These are phyloP conservation scores for Myriosclerotinia duriaeana DNA, from an alignment of 2,329 filamentous ascomycete genomes.

Conservation along the genomic window DNA sequence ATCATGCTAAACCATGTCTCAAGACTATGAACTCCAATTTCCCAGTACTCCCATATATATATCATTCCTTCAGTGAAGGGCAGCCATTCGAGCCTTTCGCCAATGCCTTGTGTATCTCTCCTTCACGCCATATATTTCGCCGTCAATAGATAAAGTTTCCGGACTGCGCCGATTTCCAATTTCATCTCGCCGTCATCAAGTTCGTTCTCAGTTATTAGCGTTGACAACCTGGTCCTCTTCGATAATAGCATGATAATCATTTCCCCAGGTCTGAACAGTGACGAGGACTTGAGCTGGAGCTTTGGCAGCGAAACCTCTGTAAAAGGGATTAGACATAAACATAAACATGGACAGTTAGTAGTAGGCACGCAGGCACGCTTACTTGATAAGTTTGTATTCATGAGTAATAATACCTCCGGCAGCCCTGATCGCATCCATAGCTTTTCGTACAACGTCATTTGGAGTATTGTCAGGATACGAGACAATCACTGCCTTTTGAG, in stretches of 20 bases:
- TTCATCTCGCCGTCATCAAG: slow-evolving; percentile 10
- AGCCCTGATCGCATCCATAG: slow-evolving; percentile 67
- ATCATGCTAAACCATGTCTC: neutral
- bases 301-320: slow-evolving; percentile 74
- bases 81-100: neutral
- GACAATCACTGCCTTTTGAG: slow-evolving; percentile 73
- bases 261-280: slow-evolving; percentile 62
- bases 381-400: slow-evolving; percentile 69
- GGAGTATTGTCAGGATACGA: slow-evolving; percentile 70
- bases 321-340: slow-evolving; percentile 13
- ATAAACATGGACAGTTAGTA: slow-evolving; percentile 10
- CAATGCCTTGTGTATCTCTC: neutral
- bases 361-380: slow-evolving; percentile 41
- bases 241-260: slow-evolving; percentile 61
- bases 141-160: neutral
- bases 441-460: slow-evolving; percentile 64
- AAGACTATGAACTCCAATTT: slow-evolving; percentile 5
- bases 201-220: slow-evolving; percentile 11
- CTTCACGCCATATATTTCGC: neutral
- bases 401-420: slow-evolving; percentile 78
- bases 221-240: slow-evolving; percentile 73
- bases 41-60: neutral
- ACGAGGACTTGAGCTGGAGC: slow-evolving; percentile 69
- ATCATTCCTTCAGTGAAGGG: neutral
- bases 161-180: slow-evolving; percentile 1